phyloP scores from a whole-genome alignment of 257 asterid species.

The Solanum sparsipilum region DNA sequence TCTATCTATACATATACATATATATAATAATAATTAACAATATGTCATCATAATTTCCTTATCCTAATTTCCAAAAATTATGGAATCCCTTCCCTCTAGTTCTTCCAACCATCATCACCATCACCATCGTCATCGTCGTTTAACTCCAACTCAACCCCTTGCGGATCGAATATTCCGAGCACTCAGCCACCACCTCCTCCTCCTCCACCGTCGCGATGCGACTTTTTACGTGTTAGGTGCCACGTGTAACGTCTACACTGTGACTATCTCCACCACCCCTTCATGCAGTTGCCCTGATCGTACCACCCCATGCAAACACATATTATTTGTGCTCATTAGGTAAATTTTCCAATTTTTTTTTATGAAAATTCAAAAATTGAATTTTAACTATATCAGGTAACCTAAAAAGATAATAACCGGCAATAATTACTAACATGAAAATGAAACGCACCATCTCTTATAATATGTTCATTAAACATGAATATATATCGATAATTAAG shows the following conservation, averaged over 20 bases:
- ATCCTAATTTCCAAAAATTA: not conserved
- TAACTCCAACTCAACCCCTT: conserved; percentile 37
- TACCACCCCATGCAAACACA: conserved; percentile 75
- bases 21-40: too few species aligned
- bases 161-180: conserved; percentile 74
- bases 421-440: not conserved
- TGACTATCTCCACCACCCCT: conserved; percentile 44
- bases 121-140: conserved; percentile 13
- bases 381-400: not conserved
- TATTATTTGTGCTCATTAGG: conserved; percentile 54
- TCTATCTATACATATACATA: not conserved
- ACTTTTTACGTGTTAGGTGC: conserved; percentile 73
- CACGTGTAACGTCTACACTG: conserved; percentile 89
- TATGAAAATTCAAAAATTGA: not conserved
- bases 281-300: conserved; percentile 92
- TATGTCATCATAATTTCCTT: not conserved
- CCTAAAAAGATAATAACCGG: not conserved
- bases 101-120: conserved; percentile 23
- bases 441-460: not conserved
- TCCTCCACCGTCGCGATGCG: conserved; percentile 68
- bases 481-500: too few species aligned
- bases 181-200: conserved; percentile 66
- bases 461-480: not conserved
- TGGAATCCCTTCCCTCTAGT: conserved; percentile 59
- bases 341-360: not conserved